Percentiles rank a stretch among this genome's conserved stretches.
Evolutionary conservation across 768 basidiomycete genomes (phyloP).

Genomic region (Candolleomyces aberdarensis): DNA sequence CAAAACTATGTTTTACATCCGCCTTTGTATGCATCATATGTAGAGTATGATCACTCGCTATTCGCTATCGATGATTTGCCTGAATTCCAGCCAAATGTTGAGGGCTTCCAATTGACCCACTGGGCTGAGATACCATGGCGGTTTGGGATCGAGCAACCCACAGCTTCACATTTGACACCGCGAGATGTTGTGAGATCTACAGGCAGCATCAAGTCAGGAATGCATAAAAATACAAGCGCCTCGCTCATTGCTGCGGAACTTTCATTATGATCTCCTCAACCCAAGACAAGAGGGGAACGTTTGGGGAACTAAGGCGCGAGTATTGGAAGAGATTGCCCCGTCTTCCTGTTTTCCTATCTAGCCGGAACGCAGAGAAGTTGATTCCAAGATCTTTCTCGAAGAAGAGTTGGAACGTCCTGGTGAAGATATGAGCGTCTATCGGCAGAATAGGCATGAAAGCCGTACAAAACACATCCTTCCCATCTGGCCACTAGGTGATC

Average conservation of each 20-base stretch:
- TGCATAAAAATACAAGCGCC: neutral
- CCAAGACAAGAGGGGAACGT: constrained; percentile 49
- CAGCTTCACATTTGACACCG: neutral
- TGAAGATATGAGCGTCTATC: neutral
- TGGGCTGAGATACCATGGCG: no score
- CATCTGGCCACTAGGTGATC: constrained; percentile 73
- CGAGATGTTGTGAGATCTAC: neutral
- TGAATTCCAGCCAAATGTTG: no score
- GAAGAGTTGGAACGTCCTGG: constrained; percentile 62
- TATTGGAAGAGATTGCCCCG: constrained; percentile 42
- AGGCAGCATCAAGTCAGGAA: neutral
- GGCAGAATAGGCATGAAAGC: neutral
- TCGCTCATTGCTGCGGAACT: constrained; percentile 11
- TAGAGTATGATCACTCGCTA: neutral
- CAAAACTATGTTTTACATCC: neutral
- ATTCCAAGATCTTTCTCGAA: constrained; percentile 50
- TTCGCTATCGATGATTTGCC: no score
- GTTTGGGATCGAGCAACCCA: no score
- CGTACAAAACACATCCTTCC: constrained; percentile 77
- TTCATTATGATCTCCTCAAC: constrained; percentile 45
- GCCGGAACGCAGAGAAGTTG: constrained; percentile 54
- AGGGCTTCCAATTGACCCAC: no score
- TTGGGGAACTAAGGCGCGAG: constrained; percentile 26
- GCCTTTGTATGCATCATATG: neutral
- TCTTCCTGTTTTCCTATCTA: constrained; percentile 39